Evolutionary conservation across 1,284 basidiomycete species (phyloP).

Genomic region (Boletus semigastroideus): DNA sequence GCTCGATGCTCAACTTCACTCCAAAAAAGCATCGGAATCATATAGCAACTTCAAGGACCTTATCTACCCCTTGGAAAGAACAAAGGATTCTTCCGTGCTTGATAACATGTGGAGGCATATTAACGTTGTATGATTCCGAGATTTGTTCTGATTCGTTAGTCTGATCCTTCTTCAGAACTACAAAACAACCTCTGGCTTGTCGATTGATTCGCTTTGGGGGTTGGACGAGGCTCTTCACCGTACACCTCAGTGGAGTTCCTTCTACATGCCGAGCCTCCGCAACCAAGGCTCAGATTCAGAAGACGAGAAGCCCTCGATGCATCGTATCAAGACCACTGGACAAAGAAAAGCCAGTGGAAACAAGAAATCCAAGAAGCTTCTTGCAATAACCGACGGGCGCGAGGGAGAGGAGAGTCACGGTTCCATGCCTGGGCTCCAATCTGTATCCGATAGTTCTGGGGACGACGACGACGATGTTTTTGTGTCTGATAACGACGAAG

Average conservation of each 20-base stretch:
- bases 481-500: conserved; percentile 37
- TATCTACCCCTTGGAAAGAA: conserved; percentile 58
- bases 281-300: conserved; percentile 24
- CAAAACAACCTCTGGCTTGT: conserved; percentile 45
- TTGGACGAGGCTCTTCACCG: conserved; percentile 52
- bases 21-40: conserved; percentile 51
- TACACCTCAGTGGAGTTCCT: conserved; percentile 60
- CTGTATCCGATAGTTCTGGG: conserved; percentile 57
- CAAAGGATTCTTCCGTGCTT: conserved; percentile 48
- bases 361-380: conserved; percentile 39
- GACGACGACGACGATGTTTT: conserved; percentile 34
- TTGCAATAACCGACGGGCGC: conserved; percentile 49
- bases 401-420: conserved; percentile 42
- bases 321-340: conserved; percentile 20
- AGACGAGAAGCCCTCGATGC: conserved; percentile 6
- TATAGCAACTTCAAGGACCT: conserved; percentile 52
- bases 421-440: conserved; percentile 65
- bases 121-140: conserved; percentile 45
- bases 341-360: conserved; percentile 25
- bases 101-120: conserved; percentile 65
- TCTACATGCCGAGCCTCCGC: conserved; percentile 34
- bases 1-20: conserved; percentile 64
- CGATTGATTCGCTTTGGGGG: conserved; percentile 64
- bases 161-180: conserved; percentile 51
- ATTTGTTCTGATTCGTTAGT: neutral